Evolutionary conservation across 1,284 basidiomycete species (phyloP).

Genomic region (Grifola frondosa): DNA sequence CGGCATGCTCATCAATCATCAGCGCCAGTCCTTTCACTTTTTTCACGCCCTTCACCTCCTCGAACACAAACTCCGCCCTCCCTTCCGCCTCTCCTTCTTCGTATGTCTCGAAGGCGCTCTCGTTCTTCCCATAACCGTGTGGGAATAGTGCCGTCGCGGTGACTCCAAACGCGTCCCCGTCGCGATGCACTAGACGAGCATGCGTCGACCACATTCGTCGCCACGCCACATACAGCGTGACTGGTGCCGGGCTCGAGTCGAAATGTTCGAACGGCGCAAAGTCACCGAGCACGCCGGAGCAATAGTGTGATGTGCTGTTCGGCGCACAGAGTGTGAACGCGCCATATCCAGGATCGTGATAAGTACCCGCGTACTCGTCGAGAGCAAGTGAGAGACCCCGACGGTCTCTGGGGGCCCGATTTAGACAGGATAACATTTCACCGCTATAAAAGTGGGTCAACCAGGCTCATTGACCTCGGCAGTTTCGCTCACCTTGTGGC

Average conservation of each 20-base stretch:
- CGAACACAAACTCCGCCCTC: slow-evolving; percentile 20
- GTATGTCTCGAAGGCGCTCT: slow-evolving; percentile 24
- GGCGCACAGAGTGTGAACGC: slow-evolving; percentile 35
- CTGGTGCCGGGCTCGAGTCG: background rate
- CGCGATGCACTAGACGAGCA: slow-evolving; percentile 19
- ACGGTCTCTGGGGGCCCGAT: slow-evolving; percentile 5
- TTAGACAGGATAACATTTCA: too few species aligned
- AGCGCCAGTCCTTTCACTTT: slow-evolving; percentile 19
- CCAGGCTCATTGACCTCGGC: slow-evolving; percentile 3
- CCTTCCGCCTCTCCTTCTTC: slow-evolving; percentile 16
- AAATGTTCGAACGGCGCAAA: slow-evolving; percentile 20
- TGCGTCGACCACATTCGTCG: slow-evolving; percentile 24
- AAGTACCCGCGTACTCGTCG: slow-evolving; percentile 31
- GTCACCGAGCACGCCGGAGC: slow-evolving; percentile 20
- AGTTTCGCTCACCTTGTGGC: background rate
- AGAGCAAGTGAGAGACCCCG: slow-evolving; percentile 4
- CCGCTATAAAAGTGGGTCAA: too few species aligned
- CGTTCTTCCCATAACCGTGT: slow-evolving; percentile 26
- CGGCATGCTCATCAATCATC: slow-evolving; percentile 16
- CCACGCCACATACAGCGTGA: slow-evolving; percentile 19
- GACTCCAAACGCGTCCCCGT: slow-evolving; percentile 20
- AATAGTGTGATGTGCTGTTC: slow-evolving; percentile 26
- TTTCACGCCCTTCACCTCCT: slow-evolving; percentile 2
- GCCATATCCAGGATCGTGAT: slow-evolving; percentile 35
- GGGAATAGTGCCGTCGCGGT: slow-evolving; percentile 24